phyloP scores from a whole-genome alignment of 2,329 filamentous ascomycete species.

The Penicillium sp. region DNA sequence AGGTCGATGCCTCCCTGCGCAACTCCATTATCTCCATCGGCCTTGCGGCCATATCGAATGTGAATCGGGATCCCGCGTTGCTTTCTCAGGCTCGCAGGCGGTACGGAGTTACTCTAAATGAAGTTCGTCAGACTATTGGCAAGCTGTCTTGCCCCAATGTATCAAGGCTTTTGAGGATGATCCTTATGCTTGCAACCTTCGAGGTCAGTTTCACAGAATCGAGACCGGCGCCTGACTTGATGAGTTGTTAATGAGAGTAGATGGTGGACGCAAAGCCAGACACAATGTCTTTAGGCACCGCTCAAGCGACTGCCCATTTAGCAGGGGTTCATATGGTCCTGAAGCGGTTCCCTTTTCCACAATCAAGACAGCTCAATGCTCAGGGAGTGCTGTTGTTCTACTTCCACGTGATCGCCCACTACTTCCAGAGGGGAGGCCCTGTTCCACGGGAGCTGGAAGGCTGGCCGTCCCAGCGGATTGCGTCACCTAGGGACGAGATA shows the following conservation, averaged over 20 bases:
- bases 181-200: conserved; percentile 29
- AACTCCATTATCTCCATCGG: conserved; percentile 32
- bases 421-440: conserved; percentile 21
- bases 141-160: conserved; percentile 3
- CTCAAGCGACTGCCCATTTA: conserved; percentile 27
- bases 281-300: conserved; percentile 11
- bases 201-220: conserved; percentile 23
- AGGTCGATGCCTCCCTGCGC: conserved; percentile 20
- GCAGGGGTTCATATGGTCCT: conserved; percentile 27
- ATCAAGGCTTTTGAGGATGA: conserved; percentile 21
- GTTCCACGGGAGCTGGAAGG: conserved; percentile 20
- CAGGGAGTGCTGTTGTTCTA: conserved; percentile 16
- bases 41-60: conserved; percentile 32
- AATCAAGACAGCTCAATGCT: background rate
- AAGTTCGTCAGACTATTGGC: conserved; percentile 14
- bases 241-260: conserved; percentile 13
- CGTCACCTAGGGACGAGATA: conserved; percentile 2
- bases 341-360: conserved; percentile 13
- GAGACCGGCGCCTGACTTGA: background rate
- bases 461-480: conserved; percentile 20
- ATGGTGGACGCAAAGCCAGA: conserved; percentile 28
- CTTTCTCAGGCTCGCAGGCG: conserved; percentile 26
- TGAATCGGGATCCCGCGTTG: conserved; percentile 25
- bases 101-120: conserved; percentile 26
- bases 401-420: conserved; percentile 24